phyloP scores from a whole-genome alignment of 139 green algal genomes.

The Picochlorum sp. region DNA sequence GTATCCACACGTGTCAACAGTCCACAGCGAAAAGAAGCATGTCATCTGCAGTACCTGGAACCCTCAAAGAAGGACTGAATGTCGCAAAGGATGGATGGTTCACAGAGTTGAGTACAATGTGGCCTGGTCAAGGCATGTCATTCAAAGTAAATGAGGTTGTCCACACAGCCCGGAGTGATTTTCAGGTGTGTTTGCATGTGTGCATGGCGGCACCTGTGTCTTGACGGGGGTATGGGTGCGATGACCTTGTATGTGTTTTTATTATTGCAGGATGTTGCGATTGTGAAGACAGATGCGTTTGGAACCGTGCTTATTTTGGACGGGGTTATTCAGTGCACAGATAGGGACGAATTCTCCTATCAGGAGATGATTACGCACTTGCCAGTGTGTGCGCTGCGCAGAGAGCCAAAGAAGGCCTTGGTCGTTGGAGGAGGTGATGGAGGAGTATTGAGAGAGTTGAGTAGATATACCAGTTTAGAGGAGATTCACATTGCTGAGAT shows the following conservation, averaged over 20 bases:
- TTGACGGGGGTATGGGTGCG: background rate
- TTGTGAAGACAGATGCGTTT: conserved; percentile 76
- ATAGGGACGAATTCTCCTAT: conserved; percentile 94
- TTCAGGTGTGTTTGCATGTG: conserved; percentile 62
- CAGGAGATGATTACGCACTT: conserved; percentile 97
- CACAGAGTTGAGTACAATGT: conserved; percentile 78
- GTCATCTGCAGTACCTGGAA: conserved; percentile 3
- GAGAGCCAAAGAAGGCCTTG: conserved; percentile 60
- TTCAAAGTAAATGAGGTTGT: conserved; percentile 86
- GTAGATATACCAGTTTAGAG: conserved; percentile 61
- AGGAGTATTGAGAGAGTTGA: conserved; percentile 90
- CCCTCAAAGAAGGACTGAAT: conserved; percentile 8
- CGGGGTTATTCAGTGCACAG: conserved; percentile 93
- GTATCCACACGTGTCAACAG: too few species aligned
- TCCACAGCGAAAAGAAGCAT: background rate
- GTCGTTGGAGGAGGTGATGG: conserved; percentile 97
- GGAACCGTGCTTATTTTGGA: conserved; percentile 92
- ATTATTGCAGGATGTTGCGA: conserved; percentile 63
- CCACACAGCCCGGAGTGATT: conserved; percentile 74
- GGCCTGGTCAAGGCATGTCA: conserved; percentile 86
- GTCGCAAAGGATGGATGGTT: conserved; percentile 77
- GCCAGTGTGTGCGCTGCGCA: conserved; percentile 64
- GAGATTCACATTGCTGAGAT: conserved; percentile 95
- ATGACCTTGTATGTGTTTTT: background rate
- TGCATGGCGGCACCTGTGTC: background rate